Evolutionary conservation across 257 asterid species (phyloP).

Genomic region (Salvia hispanica): DNA sequence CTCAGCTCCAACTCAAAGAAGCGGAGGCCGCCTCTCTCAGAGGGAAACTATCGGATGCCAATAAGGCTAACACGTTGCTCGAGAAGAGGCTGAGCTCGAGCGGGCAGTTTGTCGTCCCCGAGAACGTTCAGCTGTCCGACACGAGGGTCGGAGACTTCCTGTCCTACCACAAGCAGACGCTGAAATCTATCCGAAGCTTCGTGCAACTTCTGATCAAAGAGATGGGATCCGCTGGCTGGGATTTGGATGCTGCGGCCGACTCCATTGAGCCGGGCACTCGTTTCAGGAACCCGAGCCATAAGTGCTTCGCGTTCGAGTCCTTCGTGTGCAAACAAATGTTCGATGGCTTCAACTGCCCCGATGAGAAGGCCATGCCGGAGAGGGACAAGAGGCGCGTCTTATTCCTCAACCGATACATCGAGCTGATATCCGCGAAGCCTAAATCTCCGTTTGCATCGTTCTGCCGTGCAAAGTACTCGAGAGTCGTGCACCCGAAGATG

Average conservation of each 20-base stretch:
- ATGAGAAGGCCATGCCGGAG: too few species aligned
- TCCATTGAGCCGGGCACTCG: constrained; percentile 56
- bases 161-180: constrained; percentile 42
- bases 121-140: constrained; percentile 13
- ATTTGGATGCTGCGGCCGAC: constrained; percentile 62
- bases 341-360: constrained; percentile 56
- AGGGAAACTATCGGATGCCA: constrained; percentile 61
- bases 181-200: constrained; percentile 57
- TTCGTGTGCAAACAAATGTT: constrained; percentile 67
- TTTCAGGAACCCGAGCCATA: constrained; percentile 53
- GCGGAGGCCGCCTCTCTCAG: constrained; percentile 59
- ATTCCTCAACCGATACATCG: too few species aligned
- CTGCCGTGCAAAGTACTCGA: constrained; percentile 59
- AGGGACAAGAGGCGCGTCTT: too few species aligned
- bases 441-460: constrained; percentile 61
- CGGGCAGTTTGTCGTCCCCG: constrained; percentile 48
- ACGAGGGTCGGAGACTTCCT: constrained; percentile 49
- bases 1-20: constrained; percentile 64
- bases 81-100: constrained; percentile 70
- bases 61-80: constrained; percentile 50
- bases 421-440: constrained; percentile 13
- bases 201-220: constrained; percentile 52
- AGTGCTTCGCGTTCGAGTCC: constrained; percentile 68
- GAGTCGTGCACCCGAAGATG: constrained; percentile 66
- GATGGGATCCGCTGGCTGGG: constrained; percentile 71